Evolutionary conservation across 495 filamentous ascomycete genomes (phyloP).

Genomic region (Bryoglossum gracile): DNA sequence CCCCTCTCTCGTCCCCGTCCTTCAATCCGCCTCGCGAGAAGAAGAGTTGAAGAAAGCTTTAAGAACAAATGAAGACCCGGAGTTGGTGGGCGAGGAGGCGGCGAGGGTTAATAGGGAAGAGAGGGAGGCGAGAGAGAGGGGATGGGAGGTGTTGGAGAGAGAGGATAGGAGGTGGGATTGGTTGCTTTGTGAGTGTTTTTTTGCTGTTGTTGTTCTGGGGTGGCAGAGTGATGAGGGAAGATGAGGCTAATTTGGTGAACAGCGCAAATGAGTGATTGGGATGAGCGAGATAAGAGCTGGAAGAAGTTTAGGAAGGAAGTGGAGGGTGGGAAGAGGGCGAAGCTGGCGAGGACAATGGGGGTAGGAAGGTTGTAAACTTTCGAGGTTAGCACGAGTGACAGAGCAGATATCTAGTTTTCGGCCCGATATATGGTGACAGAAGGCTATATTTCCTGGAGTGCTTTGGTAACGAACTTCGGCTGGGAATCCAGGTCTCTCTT

Average conservation of each 20-base stretch:
- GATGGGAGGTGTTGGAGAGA: slow-evolving; percentile 32
- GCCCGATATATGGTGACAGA: too few relatives aligned
- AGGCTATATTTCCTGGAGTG: too few relatives aligned
- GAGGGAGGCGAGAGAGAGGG: slow-evolving; percentile 36
- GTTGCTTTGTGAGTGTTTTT: slow-evolving; percentile 34
- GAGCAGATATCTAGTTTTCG: too few relatives aligned
- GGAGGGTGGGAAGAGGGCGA: slow-evolving; percentile 16
- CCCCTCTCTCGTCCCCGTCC: too few relatives aligned
- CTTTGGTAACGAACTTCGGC: too few relatives aligned
- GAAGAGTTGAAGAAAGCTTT: slow-evolving; percentile 26
- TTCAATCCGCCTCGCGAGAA: too few relatives aligned
- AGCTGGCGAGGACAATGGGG: slow-evolving; percentile 7
- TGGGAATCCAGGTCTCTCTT: too few relatives aligned
- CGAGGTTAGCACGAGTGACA: too few relatives aligned
- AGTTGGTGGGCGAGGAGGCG: slow-evolving; percentile 45
- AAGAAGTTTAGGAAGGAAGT: slow-evolving; percentile 33
- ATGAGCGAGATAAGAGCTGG: slow-evolving; percentile 42
- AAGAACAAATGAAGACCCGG: slow-evolving; percentile 44
- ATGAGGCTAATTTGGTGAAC: slow-evolving; percentile 12
- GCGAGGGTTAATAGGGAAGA: slow-evolving; percentile 36
- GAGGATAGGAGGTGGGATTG: slow-evolving; percentile 45
- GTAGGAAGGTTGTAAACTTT: neutral
- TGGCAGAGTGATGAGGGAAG: neutral
- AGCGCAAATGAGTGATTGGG: slow-evolving; percentile 41
- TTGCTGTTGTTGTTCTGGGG: neutral